These are phyloP conservation scores for Pythium chondricola DNA, from an alignment of 352 stramenopile genomes.

Conservation along the genomic window DNA sequence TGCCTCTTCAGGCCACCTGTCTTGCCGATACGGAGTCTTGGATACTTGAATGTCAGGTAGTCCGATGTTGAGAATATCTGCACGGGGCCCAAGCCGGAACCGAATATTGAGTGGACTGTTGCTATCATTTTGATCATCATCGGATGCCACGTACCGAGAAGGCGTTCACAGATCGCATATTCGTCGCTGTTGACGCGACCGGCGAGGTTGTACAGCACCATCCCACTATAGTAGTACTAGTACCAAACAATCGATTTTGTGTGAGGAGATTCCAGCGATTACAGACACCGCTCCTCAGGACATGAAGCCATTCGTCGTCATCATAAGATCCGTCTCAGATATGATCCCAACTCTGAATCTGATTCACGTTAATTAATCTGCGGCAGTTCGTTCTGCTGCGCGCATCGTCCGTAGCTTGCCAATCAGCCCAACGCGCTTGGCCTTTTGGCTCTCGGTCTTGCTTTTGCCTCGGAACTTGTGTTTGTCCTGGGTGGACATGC, in stretches of 20 bases:
- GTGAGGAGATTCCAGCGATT: too few species aligned
- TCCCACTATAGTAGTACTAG: too few species aligned
- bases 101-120: neutral
- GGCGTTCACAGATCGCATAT: conserved; percentile 65
- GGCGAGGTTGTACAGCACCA: conserved; percentile 59
- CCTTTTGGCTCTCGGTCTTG: conserved; percentile 82
- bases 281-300: too few species aligned
- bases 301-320: too few species aligned
- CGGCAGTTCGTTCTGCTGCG: neutral
- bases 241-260: too few species aligned
- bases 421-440: conserved; percentile 50
- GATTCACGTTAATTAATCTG: too few species aligned
- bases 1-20: conserved; percentile 40
- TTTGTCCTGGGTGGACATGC: conserved; percentile 62
- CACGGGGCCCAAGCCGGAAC: too few species aligned
- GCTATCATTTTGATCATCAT: neutral
- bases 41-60: conserved; percentile 50
- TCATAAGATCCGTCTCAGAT: too few species aligned
- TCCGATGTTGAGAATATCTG: conserved; percentile 49
- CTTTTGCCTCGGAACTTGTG: conserved; percentile 69
- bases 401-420: conserved; percentile 10
- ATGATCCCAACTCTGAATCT: too few species aligned
- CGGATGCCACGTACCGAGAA: conserved; percentile 34
- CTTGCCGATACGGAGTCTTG: conserved; percentile 38
- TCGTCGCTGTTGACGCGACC: conserved; percentile 64